Evolutionary conservation across 2,329 filamentous ascomycete species (phyloP), one percentile per base, ranked within the genome.

Genomic region (Penicillium vulpinum): DNA sequence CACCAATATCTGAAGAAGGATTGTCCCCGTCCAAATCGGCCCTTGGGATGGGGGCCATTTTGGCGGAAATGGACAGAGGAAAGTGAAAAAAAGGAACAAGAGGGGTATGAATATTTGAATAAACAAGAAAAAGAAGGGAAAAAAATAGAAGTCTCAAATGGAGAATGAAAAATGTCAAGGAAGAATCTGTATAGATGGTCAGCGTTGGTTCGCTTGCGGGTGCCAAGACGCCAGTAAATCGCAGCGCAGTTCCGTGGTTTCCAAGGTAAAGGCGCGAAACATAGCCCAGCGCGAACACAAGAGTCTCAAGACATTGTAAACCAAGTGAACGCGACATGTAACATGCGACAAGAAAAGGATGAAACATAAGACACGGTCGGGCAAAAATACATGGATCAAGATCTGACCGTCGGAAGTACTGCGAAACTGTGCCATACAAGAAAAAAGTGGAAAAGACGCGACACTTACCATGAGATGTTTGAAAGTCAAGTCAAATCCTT

Each of bases 1-100:
- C 69, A 52, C 62, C 70, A 62, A 73, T 63, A 56, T 73, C 70
- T 29, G 73, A 73, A 56, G 70, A 73, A 67, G 66, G 71, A 54
- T 69, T 71, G 53, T 73, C 70, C 57, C 69, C 64, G 44, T 75
- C 72, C 53, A 73, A 56, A 63, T 74, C 68, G 54, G 62, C 66
- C 54, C 71, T 69, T 44, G 70, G 66, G 58, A 73, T 63, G 22
- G 67, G 69, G 57, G 68, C 67, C 72, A 76, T 75, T 58, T 54
- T 61, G 58, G 39, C 29, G 16, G 3, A 33, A 28, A 51, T 51
- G 22, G 21, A 44, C 36, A 41, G 15, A n/a, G 21, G 28, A 54
- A 46, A 38, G 49, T 40, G 33, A 50, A 43, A 50, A 31, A 41
- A 53, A 44, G 52, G 43, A 31, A 31, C 53, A 39, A 51, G n/a